phyloP scores from a whole-genome alignment of 192 early-diverging fungal species.

The Coemansia sp. region DNA sequence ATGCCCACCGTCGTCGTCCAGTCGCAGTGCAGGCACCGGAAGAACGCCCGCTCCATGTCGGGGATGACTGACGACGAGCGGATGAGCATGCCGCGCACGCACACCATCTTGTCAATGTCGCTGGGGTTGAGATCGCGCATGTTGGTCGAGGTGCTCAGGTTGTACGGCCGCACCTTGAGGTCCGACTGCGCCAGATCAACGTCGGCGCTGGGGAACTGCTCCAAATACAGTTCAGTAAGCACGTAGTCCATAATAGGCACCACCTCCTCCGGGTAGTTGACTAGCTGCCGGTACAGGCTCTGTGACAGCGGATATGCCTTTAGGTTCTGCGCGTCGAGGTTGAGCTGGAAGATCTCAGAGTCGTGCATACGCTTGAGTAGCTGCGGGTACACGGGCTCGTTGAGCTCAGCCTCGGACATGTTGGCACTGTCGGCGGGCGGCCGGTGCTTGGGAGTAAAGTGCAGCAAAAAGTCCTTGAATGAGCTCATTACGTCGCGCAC shows the following conservation, averaged over 20 bases:
- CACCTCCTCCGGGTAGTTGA: conserved; percentile 95
- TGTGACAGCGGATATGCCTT: conserved; percentile 63
- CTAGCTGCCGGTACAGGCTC: conserved; percentile 78
- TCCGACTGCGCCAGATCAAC: conserved; percentile 60
- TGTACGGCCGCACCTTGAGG: conserved; percentile 83
- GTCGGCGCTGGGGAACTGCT: conserved; percentile 67
- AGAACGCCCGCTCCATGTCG: conserved; percentile 93
- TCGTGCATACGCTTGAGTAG: conserved; percentile 75
- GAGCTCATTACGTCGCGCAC: conserved; percentile 77
- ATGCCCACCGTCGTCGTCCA: conserved; percentile 73
- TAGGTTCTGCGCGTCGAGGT: conserved; percentile 89
- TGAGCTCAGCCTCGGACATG: conserved; percentile 52
- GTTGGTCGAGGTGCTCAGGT: conserved; percentile 76
- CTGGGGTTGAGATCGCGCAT: conserved; percentile 94
- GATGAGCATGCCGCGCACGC: conserved; percentile 93
- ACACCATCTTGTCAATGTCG: conserved; percentile 97
- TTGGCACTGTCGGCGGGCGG: conserved; percentile 36
- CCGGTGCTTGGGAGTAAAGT: conserved; percentile 67
- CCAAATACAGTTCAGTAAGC: conserved; percentile 72
- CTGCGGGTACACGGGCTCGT: conserved; percentile 75
- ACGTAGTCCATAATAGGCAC: conserved; percentile 93
- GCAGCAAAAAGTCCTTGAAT: conserved; percentile 81
- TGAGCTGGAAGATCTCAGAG: conserved; percentile 69
- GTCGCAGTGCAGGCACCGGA: conserved; percentile 92
- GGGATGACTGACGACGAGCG: conserved; percentile 91